Conservation (phyloP, 2,329 filamentous ascomycete genomes). For the Cylindrodendrum hubeiense region DNA sequence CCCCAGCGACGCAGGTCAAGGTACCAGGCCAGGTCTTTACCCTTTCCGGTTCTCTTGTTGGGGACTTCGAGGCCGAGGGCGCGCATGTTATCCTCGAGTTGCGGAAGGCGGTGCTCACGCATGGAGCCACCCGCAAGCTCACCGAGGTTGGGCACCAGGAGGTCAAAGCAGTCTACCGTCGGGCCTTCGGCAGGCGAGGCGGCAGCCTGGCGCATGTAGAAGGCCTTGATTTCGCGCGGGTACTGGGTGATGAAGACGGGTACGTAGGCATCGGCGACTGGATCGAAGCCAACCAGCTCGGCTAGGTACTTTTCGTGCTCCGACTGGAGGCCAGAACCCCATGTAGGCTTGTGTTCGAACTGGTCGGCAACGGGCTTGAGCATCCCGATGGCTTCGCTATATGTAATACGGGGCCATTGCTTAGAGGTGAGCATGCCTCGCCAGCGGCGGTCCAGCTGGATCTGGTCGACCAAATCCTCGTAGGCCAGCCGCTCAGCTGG, state of each 20-base stretch:
- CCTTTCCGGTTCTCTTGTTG: conserved; percentile 44
- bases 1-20: conserved; percentile 89
- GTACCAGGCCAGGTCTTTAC: conserved; percentile 79
- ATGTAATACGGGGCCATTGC: conserved; percentile 85
- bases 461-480: conserved; percentile 56
- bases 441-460: conserved; percentile 77
- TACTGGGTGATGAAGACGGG: conserved; percentile 96
- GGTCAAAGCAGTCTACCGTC: conserved; percentile 91
- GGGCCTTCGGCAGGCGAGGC: conserved; percentile 45
- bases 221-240: conserved; percentile 89
- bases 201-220: conserved; percentile 71
- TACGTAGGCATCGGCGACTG: conserved; percentile 59
- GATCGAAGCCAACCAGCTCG: conserved; percentile 66
- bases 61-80: conserved; percentile 70
- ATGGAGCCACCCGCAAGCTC: conserved; percentile 91
- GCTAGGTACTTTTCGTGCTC: conserved; percentile 95
- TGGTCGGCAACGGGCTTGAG: conserved; percentile 70
- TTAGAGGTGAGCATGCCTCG: conserved; percentile 66
- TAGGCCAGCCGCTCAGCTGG: conserved; percentile 57
- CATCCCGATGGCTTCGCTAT: conserved; percentile 79
- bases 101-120: conserved; percentile 82
- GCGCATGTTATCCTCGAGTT: conserved; percentile 78
- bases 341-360: conserved; percentile 78
- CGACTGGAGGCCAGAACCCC: conserved; percentile 82
- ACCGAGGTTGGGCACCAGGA: conserved; percentile 86